A percentile compares a stretch with the other conserved stretches of the same genome.
phyloP scores from a whole-genome alignment of 208 protist species.

The Crithidia thermophila region DNA sequence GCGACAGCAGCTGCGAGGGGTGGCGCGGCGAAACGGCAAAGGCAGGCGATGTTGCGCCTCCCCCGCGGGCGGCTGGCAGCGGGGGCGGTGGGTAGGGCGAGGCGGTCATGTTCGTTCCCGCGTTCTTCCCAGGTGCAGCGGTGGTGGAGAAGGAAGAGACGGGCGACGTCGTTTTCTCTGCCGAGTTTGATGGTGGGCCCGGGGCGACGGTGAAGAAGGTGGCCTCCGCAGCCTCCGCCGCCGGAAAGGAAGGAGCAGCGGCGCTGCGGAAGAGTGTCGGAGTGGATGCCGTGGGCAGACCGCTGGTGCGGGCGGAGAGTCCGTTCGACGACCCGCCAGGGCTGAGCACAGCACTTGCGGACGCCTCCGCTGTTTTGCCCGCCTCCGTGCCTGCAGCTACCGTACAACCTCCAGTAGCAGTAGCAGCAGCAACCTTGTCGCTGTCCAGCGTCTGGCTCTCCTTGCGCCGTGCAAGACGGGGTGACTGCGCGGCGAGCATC shows the following conservation, averaged over 20 bases:
- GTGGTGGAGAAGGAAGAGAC: neutral
- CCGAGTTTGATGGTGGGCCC: too few relatives aligned
- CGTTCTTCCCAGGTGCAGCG: neutral
- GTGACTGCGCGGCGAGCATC: slow-evolving; percentile 4
- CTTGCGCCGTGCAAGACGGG: neutral
- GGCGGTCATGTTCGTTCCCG: too few relatives aligned
- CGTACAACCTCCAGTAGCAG: too few relatives aligned
- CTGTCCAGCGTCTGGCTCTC: neutral
- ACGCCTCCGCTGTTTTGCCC: neutral
- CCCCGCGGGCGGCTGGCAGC: too few relatives aligned
- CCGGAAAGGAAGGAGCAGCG: neutral
- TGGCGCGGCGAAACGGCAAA: too few relatives aligned
- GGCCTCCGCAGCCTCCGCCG: neutral
- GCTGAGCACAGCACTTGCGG: neutral
- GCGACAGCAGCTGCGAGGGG: neutral
- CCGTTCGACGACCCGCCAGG: slow-evolving; percentile 12
- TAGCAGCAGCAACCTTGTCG: too few relatives aligned
- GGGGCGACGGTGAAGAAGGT: too few relatives aligned
- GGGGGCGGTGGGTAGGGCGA: too few relatives aligned
- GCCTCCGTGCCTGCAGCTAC: too few relatives aligned
- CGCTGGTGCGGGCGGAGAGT: neutral
- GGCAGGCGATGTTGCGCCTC: too few relatives aligned
- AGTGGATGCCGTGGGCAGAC: neutral
- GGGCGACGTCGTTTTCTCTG: neutral
- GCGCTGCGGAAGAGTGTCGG: neutral